Evolutionary conservation across 2,329 filamentous ascomycete species (phyloP).

Genomic region (Sphaerostilbella broomeana): DNA sequence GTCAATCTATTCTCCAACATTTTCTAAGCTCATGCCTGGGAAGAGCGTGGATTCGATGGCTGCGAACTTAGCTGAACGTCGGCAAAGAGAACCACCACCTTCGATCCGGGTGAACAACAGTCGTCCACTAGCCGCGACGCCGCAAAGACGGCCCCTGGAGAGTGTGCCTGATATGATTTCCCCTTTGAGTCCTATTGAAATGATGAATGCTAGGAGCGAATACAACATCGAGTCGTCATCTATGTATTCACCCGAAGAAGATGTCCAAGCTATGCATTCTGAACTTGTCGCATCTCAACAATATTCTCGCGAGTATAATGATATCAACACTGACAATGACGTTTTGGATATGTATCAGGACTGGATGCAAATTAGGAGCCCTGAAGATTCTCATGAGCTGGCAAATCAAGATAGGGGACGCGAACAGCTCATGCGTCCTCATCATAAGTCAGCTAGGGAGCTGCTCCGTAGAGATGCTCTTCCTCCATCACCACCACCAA

Average conservation of each 20-base stretch:
- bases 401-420: slow-evolving; percentile 13
- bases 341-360: slow-evolving; percentile 19
- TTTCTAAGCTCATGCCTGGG: slow-evolving; percentile 28
- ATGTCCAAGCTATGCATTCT: slow-evolving; percentile 15
- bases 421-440: slow-evolving; percentile 20
- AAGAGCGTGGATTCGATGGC: slow-evolving; percentile 15
- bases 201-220: slow-evolving; percentile 2
- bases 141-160: slow-evolving; percentile 17
- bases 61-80: slow-evolving; percentile 25
- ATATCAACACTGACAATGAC: slow-evolving; percentile 10
- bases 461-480: background rate
- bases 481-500: background rate
- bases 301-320: background rate
- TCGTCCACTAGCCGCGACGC: slow-evolving; percentile 6
- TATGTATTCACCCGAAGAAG: slow-evolving; percentile 22
- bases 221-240: slow-evolving; percentile 9
- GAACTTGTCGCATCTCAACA: background rate
- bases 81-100: slow-evolving; percentile 22
- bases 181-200: slow-evolving; percentile 21
- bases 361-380: slow-evolving; percentile 21
- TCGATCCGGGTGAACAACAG: slow-evolving; percentile 21
- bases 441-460: slow-evolving; percentile 21
- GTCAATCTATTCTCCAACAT: slow-evolving; percentile 18
- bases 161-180: slow-evolving; percentile 20
- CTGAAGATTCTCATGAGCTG: slow-evolving; percentile 16